Percentiles rank a stretch among this genome's conserved stretches.
These are phyloP conservation scores for Gracilariopsis chorda DNA, from an alignment of 23 red algal species.

Conservation along the genomic window DNA sequence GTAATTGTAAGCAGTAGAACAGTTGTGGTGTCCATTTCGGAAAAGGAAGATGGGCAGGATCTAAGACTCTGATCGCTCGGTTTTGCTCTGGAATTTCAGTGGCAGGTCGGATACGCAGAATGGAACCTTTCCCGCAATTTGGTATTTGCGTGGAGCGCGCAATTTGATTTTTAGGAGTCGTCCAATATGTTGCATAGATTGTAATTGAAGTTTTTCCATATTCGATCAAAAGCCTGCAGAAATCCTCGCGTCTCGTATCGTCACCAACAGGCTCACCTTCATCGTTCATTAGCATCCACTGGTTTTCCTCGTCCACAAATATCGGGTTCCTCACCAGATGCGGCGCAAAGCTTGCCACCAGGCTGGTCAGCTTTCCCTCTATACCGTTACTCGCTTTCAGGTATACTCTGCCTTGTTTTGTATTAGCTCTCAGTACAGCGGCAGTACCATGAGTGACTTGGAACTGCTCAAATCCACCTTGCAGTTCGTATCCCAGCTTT, in stretches of 20 bases:
- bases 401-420: slow-evolving; percentile 18
- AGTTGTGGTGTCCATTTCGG: no score
- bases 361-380: neutral
- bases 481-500: neutral
- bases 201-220: no score
- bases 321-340: neutral
- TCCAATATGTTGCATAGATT: no score
- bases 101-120: no score
- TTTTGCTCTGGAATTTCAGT: no score
- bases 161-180: no score
- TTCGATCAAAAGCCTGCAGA: no score
- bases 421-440: neutral
- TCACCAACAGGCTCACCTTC: neutral
- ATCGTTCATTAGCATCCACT: slow-evolving; percentile 41
- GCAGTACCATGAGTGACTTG: neutral
- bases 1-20: no score
- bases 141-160: no score
- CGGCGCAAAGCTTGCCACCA: slow-evolving; percentile 14
- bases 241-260: neutral
- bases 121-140: no score
- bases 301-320: neutral
- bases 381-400: neutral
- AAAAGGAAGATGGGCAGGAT: no score
- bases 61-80: no score
- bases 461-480: slow-evolving; percentile 5